These are phyloP conservation scores for Haematococcus lacustris DNA, from an alignment of 139 green algal genomes.

Conservation along the genomic window DNA sequence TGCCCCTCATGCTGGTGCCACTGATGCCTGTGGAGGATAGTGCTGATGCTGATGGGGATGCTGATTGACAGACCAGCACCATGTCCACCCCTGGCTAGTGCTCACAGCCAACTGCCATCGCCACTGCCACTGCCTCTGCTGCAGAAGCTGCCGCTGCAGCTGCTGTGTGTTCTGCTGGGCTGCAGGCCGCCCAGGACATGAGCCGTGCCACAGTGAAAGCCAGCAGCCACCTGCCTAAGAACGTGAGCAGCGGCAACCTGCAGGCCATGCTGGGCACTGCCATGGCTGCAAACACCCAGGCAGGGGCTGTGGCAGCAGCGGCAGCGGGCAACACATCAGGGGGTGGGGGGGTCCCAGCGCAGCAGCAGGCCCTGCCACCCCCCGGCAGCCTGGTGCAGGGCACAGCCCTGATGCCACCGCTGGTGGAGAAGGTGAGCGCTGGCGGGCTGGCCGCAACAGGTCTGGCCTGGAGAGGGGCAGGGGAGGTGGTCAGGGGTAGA, in stretches of 20 bases:
- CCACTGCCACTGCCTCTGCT: not conserved
- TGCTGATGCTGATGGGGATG: no score
- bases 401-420: not conserved
- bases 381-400: no score
- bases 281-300: not conserved
- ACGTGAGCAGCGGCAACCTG: constrained; percentile 8
- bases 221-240: constrained; percentile 7
- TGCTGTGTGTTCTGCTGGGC: not conserved
- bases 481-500: no score
- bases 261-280: constrained; percentile 10
- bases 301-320: no score
- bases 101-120: not conserved
- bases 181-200: constrained; percentile 1
- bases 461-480: no score
- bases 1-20: not conserved
- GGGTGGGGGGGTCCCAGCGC: not conserved
- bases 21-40: not conserved
- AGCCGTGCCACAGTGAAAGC: not conserved
- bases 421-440: not conserved
- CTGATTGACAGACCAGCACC: not conserved
- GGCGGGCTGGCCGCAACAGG: no score
- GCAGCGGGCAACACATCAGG: no score
- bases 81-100: not conserved
- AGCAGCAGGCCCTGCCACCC: no score
- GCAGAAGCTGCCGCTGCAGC: no score